phyloP scores from a whole-genome alignment of 345 rosid genomes.

The Eucalyptus albens region DNA sequence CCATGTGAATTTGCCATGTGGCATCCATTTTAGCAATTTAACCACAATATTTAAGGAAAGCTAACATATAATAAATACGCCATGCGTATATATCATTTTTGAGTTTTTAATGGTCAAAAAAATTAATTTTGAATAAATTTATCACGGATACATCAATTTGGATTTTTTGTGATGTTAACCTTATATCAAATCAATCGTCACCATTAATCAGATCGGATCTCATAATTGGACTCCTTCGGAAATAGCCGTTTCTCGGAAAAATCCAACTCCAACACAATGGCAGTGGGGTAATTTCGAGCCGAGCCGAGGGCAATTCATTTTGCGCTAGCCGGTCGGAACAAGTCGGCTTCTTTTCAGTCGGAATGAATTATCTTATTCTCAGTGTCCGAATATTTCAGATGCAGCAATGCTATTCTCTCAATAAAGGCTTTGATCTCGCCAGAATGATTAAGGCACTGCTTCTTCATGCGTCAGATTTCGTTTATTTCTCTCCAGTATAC shows the following conservation, averaged over 20 bases:
- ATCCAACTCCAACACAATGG: not conserved
- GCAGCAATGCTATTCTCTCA: not conserved
- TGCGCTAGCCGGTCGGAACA: not conserved
- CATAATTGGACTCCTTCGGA: not conserved
- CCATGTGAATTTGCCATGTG: no score
- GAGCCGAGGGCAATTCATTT: not conserved
- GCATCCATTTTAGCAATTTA: not conserved
- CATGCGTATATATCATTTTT: accelerated
- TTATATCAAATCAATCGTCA: no score
- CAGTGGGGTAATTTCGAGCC: not conserved
- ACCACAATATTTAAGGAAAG: accelerated
- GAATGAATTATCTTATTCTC: not conserved
- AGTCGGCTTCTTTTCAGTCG: not conserved
- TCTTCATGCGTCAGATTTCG: not conserved
- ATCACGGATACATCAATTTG: accelerated
- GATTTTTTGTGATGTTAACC: accelerated
- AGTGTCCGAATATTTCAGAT: not conserved
- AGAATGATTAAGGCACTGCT: not conserved
- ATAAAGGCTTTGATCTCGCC: not conserved
- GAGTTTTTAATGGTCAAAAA: accelerated
- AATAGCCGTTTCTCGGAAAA: accelerated
- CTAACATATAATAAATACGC: accelerated
- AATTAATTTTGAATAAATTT: accelerated
- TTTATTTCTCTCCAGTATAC: not conserved
- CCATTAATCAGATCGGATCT: not conserved